A percentile compares a stretch with the other conserved stretches of the same genome.
Evolutionary conservation across 164 flowering plant genomes (phyloP).

Genomic region (Dillenia turbinata): DNA sequence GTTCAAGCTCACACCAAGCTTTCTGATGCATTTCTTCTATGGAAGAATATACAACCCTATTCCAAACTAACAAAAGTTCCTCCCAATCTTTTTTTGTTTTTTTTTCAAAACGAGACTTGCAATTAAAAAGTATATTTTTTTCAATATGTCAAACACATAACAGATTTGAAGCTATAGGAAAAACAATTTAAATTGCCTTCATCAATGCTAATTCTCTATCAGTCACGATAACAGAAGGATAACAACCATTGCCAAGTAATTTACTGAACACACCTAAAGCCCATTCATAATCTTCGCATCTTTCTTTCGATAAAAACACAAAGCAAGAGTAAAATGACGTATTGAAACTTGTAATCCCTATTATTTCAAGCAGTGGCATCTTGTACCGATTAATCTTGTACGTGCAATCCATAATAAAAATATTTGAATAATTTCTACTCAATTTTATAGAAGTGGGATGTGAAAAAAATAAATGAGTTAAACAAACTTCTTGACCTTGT

Average conservation of each 20-base stretch:
- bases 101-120: background rate
- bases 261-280: too few species aligned
- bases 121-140: background rate
- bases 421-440: too few species aligned
- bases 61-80: background rate
- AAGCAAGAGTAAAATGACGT: background rate
- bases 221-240: too few species aligned
- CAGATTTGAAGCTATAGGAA: too few species aligned
- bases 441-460: too few species aligned
- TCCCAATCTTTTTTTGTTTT: background rate
- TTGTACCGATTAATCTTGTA: too few species aligned
- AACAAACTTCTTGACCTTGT: too few species aligned
- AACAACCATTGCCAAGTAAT: too few species aligned
- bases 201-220: too few species aligned
- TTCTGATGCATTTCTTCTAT: background rate
- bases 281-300: background rate
- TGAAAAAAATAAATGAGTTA: too few species aligned
- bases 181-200: background rate
- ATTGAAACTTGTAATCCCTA: conserved; percentile 13
- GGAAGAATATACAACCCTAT: background rate
- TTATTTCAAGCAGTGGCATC: background rate
- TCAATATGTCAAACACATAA: conserved; percentile 2
- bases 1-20: background rate
- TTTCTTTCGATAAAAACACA: background rate
- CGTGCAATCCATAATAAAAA: too few species aligned